Percentiles rank a stretch among this genome's conserved stretches.
phyloP scores from a whole-genome alignment of 2,329 filamentous ascomycete genomes.

The Penicillium sp. region DNA sequence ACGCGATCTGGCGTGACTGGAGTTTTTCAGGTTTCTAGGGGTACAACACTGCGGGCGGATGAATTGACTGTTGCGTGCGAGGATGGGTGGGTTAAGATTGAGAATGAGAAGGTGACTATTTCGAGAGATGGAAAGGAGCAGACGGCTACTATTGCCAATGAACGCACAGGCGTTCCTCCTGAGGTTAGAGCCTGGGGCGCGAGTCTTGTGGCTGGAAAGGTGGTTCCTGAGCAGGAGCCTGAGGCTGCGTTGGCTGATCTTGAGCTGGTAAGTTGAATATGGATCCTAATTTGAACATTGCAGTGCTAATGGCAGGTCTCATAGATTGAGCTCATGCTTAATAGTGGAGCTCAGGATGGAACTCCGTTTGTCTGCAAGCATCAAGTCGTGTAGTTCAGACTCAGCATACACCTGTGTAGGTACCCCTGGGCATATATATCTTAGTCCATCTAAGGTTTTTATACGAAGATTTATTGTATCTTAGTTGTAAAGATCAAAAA shows the following conservation, averaged over 20 bases:
- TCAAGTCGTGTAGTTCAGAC: background rate
- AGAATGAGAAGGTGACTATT: conserved; percentile 6
- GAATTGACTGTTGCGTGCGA: conserved; percentile 14
- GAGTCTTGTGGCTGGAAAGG: conserved; percentile 3
- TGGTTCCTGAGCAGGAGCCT: conserved; percentile 10
- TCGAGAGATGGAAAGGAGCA: background rate
- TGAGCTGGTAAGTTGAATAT: conserved; percentile 9
- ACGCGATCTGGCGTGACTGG: conserved; percentile 58
- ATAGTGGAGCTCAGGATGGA: background rate
- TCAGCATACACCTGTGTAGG: too few species aligned
- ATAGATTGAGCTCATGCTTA: background rate
- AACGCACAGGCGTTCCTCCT: conserved; percentile 4
- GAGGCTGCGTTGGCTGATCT: conserved; percentile 18
- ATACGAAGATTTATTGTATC: too few species aligned
- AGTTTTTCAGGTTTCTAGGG: conserved; percentile 59
- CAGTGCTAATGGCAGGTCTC: background rate
- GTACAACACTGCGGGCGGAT: conserved; percentile 25
- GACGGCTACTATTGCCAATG: conserved; percentile 1
- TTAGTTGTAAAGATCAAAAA: too few species aligned
- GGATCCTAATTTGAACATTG: too few species aligned
- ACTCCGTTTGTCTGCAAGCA: background rate
- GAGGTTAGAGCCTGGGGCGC: conserved; percentile 11
- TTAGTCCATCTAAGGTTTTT: too few species aligned
- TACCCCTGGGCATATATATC: too few species aligned
- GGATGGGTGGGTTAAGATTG: conserved; percentile 42